Evolutionary conservation across 176 grass and related monocot genomes (phyloP).

Genomic region (maize (Zea mays)): Zm-B73-REFERENCE-NAM-5.0 NC_050096.1:96441001-96441500

Average conservation of each 20-base stretch:
- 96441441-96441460: background rate
- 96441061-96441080: slow-evolving; percentile 89
- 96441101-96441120: slow-evolving; percentile 90
- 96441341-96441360: slow-evolving; percentile 90
- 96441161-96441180: slow-evolving; percentile 9
- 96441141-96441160: background rate
- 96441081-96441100: slow-evolving; percentile 96
- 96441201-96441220: slow-evolving; percentile 92
- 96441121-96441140: slow-evolving; percentile 10
- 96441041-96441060: slow-evolving; percentile 98
- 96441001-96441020: slow-evolving; percentile 82
- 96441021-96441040: slow-evolving; percentile 96
- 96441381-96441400: slow-evolving; percentile 26
- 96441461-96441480: background rate
- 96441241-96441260: slow-evolving; percentile 89
- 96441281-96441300: slow-evolving; percentile 88
- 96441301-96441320: slow-evolving; percentile 89
- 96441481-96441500: background rate
- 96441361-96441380: slow-evolving; percentile 99
- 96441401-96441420: background rate
- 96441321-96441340: slow-evolving; percentile 99
- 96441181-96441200: slow-evolving; percentile 28
- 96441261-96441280: slow-evolving; percentile 94
- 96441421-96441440: slow-evolving; percentile 13
- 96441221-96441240: slow-evolving; percentile 98